Conservation (phyloP, 352 stramenopile species). For the Phytophthora megakarya region DNA sequence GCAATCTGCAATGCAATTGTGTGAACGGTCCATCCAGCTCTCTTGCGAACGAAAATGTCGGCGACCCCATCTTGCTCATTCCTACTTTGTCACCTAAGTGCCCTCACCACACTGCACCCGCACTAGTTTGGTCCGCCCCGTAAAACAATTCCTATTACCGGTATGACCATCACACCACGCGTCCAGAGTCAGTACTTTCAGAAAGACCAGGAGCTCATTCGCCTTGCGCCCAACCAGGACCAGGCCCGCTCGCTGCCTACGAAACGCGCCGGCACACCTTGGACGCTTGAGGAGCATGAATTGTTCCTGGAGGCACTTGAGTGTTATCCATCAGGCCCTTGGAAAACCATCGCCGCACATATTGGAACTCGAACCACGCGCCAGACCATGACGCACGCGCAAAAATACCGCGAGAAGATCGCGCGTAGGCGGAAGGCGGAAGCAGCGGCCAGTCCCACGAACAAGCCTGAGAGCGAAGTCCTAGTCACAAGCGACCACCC, state of each 20-base stretch:
- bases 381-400: conserved; percentile 57
- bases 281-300: conserved; percentile 44
- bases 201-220: conserved; percentile 44
- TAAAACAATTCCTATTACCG: conserved; percentile 2
- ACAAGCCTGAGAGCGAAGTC: conserved; percentile 21
- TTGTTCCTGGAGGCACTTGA: conserved; percentile 44
- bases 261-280: conserved; percentile 37
- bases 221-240: conserved; percentile 38
- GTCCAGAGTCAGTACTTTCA: conserved; percentile 49
- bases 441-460: conserved; percentile 27
- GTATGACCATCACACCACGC: conserved; percentile 42
- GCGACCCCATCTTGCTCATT: conserved; percentile 27
- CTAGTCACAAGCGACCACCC: conserved; percentile 20
- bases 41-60: conserved; percentile 14
- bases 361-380: conserved; percentile 62
- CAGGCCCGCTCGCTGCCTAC: conserved; percentile 37
- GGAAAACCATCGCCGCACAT: conserved; percentile 50
- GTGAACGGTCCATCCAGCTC: conserved; percentile 17
- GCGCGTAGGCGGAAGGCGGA: conserved; percentile 43
- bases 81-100: conserved; percentile 36
- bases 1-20: conserved; percentile 25
- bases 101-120: conserved; percentile 17
- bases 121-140: conserved; percentile 7
- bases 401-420: conserved; percentile 60
- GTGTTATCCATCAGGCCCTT: conserved; percentile 42